Base-by-base conservation (phyloP, 371 early-diverging fungal species). In the Rhizopus sp. region DNA sequence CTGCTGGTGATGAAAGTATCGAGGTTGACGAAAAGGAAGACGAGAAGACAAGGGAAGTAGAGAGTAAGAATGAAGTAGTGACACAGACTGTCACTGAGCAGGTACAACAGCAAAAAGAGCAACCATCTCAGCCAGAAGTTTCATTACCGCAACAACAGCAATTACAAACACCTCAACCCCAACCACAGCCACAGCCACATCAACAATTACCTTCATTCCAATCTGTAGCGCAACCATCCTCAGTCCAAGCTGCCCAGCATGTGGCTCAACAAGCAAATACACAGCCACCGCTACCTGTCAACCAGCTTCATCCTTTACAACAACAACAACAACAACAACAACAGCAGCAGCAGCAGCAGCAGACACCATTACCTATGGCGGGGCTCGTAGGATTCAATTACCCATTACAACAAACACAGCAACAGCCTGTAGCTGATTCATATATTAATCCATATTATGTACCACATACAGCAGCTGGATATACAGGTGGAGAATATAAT, bases 401-500 rank as follows among this genome's bases (percentile, higher is more conserved):
- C 33, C 32, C 35, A 13, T n/a, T 34, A 34, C 39, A 41, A 12
- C 53, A 35, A 35, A 55, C 33, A 9, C 47, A 37, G 8, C 66
- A 33, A 70, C 75, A 12, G 77, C 78, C 7, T 82, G 81, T 41
- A 62, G 60, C 17, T 77, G 75, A 5, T 80, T 46, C 46, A 23
- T 46, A 46, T 15, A 46, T 46, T 7, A 46, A 84, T 52, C 53
- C 81, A 60, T 78, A 77, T 32, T 72, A 64, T 47, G 69, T 72
- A 57, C 71, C 69, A n/a, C 76, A 77, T 50, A 69, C 69, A 51
- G 49, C 81, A 12, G 81, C 86, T 34, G 80, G 81, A 34, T 87
- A 84, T 64, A 87, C 87, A 63, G 86, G 87, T 2, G 66, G 82
- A n/a, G 86, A 86, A 39, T 68, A 74, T 32, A 68, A 74, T 50